Conservation (phyloP, 352 stramenopile species). For the Salisapilia sapeloensis region DNA sequence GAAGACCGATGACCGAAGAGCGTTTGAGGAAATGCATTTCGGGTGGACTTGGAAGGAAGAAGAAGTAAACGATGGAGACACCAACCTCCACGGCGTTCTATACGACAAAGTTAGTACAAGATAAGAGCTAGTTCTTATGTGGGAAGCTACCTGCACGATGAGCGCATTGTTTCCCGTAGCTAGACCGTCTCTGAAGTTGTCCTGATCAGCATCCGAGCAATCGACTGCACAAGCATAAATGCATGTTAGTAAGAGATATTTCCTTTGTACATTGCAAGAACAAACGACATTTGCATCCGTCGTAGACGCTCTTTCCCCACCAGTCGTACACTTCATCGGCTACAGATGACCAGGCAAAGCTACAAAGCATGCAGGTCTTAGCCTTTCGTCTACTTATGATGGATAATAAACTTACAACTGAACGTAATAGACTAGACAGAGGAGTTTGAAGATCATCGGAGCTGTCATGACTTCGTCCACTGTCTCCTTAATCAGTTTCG, state of each 20-base stretch:
- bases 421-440: slow-evolving; percentile 5
- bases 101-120: background rate
- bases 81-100: background rate
- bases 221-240: background rate
- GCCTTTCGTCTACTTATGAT: background rate
- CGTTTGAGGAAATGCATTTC: background rate
- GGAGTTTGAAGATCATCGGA: slow-evolving; percentile 2
- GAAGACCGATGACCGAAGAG: background rate
- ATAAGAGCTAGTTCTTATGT: background rate
- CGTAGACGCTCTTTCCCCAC: slow-evolving; percentile 6
- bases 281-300: slow-evolving; percentile 2
- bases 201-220: slow-evolving; percentile 1
- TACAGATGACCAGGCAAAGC: slow-evolving; percentile 6
- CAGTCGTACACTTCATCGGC: slow-evolving; percentile 6
- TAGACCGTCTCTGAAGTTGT: slow-evolving; percentile 5
- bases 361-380: background rate
- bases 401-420: slow-evolving; percentile 2
- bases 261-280: too few relatives aligned
- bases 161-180: slow-evolving; percentile 1
- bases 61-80: background rate
- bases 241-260: too few relatives aligned
- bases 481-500: slow-evolving; percentile 4
- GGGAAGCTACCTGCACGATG: background rate
- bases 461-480: slow-evolving; percentile 2
- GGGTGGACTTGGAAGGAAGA: background rate